Evolutionary conservation across 768 basidiomycete genomes (phyloP), one percentile per base, ranked within the genome.

Genomic region (Gautieria morchelliformis): DNA sequence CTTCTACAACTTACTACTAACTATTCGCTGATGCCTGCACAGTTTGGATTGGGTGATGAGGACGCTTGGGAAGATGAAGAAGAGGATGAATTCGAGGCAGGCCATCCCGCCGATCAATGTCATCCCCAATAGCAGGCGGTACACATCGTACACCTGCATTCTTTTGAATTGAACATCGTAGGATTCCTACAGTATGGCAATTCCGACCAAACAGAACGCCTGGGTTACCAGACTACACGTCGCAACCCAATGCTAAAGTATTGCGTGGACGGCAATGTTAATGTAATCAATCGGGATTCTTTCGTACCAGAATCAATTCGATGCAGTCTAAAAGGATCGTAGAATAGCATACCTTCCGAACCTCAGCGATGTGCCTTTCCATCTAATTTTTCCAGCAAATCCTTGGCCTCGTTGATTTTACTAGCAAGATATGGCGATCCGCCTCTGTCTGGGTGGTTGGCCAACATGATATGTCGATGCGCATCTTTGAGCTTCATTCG

Each of bases 361-460:
- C 27, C 24, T 57, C 47, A 57, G 20, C 47, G 56, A 33, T 22
- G 46, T 17, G 32, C 48, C 24, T 74, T 80, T 53, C 78, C 78
- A 52, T 86, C 84, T n/a, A 78, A 77, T 68, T 87, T 90, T 35
- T 96, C 93, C 48, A 96, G 70, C 58, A 95, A 62, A 65, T 93
- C 95, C 68, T 96, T 97, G 0, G 95, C 96, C 67, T 99, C 96
- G 71, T 99, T 99, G 61, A 98, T 95, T 78, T 99, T 98, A 66
- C 92, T 93, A 12, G 96, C 94, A 51, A 98, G 74, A 71, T 97
- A 99, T 7, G 96, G 96, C n/a, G 93, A 90, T 32, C 96, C 96
- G 35, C 96, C 96, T 60, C 96, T 80, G 75, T 99, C 96, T 11
- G 96, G 96, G 73, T 99, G 96, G 72, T 99, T 99, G 30, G 93